These are phyloP conservation scores for Aspergillus mulundensis DNA, from an alignment of 495 filamentous ascomycete species.

Conservation along the genomic window DNA sequence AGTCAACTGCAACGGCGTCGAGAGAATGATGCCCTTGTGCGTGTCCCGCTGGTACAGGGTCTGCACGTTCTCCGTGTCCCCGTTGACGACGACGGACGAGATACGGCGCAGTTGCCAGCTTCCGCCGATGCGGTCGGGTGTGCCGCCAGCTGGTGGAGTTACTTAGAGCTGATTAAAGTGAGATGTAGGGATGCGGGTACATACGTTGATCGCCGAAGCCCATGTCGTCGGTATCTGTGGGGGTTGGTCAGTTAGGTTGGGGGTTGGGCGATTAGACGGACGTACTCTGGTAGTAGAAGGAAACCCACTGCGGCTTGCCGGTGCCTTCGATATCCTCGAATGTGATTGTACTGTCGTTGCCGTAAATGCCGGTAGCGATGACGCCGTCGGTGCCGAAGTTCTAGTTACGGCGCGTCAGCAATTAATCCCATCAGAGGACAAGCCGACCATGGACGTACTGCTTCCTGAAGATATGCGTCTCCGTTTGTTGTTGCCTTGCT, in stretches of 20 bases:
- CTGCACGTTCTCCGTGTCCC: conserved; percentile 17
- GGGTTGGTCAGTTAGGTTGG: neutral
- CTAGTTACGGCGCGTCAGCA: neutral
- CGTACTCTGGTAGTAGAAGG: conserved; percentile 46
- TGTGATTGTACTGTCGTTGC: conserved; percentile 49
- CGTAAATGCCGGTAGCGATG: conserved; percentile 46
- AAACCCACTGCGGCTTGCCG: conserved; percentile 51
- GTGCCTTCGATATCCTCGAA: conserved; percentile 45
- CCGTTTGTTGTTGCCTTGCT: conserved; percentile 37
- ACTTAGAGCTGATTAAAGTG: neutral
- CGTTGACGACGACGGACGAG: conserved; percentile 25
- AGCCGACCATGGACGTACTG: conserved; percentile 28
- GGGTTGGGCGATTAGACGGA: neutral
- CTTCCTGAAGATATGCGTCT: conserved; percentile 40
- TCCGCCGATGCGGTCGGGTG: conserved; percentile 23
- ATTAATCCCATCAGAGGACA: too few species aligned
- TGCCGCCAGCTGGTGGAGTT: conserved; percentile 19
- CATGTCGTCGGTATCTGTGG: conserved; percentile 25
- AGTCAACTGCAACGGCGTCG: conserved; percentile 22
- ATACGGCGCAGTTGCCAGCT: conserved; percentile 26
- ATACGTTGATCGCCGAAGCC: conserved; percentile 28
- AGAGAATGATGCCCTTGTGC: conserved; percentile 27
- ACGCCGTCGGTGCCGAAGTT: conserved; percentile 43
- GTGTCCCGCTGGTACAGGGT: conserved; percentile 26
- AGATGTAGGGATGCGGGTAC: neutral